These are phyloP conservation scores for Boletus vinaceobasis DNA, from an alignment of 768 basidiomycete species.

Conservation along the genomic window DNA sequence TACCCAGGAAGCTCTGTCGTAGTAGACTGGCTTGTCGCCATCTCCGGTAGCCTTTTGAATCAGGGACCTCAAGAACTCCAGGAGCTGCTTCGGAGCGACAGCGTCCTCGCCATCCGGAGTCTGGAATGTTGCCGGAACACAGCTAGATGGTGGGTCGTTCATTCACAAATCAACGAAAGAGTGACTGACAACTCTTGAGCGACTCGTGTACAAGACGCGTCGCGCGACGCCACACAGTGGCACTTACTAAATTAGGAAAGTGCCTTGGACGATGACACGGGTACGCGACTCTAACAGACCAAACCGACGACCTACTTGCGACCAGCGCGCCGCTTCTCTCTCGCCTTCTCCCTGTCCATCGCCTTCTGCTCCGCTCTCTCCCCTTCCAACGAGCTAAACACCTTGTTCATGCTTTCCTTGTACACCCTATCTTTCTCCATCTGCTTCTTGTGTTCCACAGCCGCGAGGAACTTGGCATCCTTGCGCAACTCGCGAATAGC, in stretches of 20 bases:
- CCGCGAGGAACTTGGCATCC: conserved; percentile 90
- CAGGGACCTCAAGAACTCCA: conserved; percentile 42
- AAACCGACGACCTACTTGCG: conserved; percentile 46
- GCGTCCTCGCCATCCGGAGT: conserved; percentile 24
- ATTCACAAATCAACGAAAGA: conserved; percentile 14
- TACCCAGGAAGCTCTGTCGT: conserved; percentile 45
- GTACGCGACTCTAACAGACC: too few species aligned
- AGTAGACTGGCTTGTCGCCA: conserved; percentile 27
- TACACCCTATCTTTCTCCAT: conserved; percentile 81
- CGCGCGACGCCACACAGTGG: neutral
- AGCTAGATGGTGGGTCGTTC: conserved; percentile 25
- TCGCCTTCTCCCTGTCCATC: conserved; percentile 78
- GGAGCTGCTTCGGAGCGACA: conserved; percentile 37
- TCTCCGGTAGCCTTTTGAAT: conserved; percentile 33
- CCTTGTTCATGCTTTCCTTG: conserved; percentile 78
- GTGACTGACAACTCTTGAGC: neutral
- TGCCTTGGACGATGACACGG: neutral
- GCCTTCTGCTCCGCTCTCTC: conserved; percentile 96
- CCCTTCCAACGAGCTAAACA: conserved; percentile 69
- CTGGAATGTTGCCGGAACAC: conserved; percentile 30
- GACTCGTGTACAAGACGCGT: neutral
- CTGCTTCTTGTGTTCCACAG: conserved; percentile 81
- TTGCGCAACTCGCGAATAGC: conserved; percentile 95
- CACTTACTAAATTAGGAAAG: conserved; percentile 10
- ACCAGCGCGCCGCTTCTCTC: conserved; percentile 73